phyloP scores from a whole-genome alignment of 176 grass and related monocot species.

The Leersia perrieri region DNA sequence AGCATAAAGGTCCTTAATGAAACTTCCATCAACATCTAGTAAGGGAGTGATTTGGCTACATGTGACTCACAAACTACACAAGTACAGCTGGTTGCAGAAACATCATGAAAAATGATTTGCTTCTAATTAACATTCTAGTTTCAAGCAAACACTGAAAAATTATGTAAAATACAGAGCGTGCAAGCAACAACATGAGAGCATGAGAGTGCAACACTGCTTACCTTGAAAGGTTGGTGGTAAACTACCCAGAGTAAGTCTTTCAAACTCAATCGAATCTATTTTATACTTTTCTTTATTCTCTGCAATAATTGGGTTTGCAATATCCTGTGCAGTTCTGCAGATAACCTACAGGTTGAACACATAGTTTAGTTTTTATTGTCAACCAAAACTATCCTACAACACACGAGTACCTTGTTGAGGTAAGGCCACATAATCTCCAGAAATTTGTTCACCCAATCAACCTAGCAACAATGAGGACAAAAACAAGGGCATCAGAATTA shows the following conservation, averaged over 20 bases:
- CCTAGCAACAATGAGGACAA: slow-evolving; percentile 37
- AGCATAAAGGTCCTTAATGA: no score
- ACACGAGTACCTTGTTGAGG: slow-evolving; percentile 70
- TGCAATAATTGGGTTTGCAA: slow-evolving; percentile 80
- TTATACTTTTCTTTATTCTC: slow-evolving; percentile 86
- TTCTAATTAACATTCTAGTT: slow-evolving; percentile 15
- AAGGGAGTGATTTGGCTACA: not conserved
- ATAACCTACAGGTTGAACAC: slow-evolving; percentile 54
- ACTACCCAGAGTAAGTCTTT: slow-evolving; percentile 78
- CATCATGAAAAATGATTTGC: not conserved
- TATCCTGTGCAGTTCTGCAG: slow-evolving; percentile 74
- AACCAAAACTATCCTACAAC: slow-evolving; percentile 5
- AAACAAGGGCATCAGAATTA: slow-evolving; percentile 5
- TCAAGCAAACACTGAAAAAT: not conserved
- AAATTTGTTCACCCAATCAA: slow-evolving; percentile 96
- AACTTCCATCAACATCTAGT: no score
- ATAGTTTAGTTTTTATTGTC: slow-evolving; percentile 12
- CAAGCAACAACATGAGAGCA: slow-evolving; percentile 1
- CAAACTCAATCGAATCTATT: slow-evolving; percentile 83
- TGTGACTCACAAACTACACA: not conserved
- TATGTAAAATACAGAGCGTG: slow-evolving; percentile 22
- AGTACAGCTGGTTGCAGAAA: not conserved
- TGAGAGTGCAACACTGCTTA: slow-evolving; percentile 19
- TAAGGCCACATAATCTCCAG: slow-evolving; percentile 93
- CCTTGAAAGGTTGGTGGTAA: slow-evolving; percentile 95